These are phyloP conservation scores for Macrophomina phaseolina DNA, from an alignment of 2,329 filamentous ascomycete species.

Conservation along the genomic window DNA sequence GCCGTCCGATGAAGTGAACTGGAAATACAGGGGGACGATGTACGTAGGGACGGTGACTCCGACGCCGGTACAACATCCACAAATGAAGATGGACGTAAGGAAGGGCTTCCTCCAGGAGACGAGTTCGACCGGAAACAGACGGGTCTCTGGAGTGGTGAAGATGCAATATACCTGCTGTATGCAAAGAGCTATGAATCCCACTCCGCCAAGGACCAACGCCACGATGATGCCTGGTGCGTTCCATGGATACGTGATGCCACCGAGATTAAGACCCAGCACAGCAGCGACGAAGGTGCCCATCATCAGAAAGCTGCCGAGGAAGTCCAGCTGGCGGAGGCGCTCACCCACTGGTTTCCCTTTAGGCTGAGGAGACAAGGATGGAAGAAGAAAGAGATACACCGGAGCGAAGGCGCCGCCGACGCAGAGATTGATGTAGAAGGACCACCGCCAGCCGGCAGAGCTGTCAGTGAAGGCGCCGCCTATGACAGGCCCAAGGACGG, in stretches of 20 bases:
- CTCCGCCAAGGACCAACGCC: too few relatives aligned
- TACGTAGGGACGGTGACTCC: not conserved
- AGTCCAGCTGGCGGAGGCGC: conserved; percentile 31
- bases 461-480: conserved; percentile 40
- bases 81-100: too few relatives aligned
- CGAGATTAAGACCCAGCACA: too few relatives aligned
- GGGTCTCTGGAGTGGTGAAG: too few relatives aligned
- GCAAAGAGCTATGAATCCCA: too few relatives aligned
- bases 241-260: too few relatives aligned
- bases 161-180: too few relatives aligned
- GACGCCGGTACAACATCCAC: too few relatives aligned
- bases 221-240: too few relatives aligned
- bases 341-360: not conserved
- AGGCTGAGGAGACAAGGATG: conserved; percentile 25
- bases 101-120: too few relatives aligned
- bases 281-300: too few relatives aligned
- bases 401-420: conserved; percentile 30
- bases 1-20: not conserved
- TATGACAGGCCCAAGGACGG: conserved; percentile 38
- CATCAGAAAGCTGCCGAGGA: conserved; percentile 46
- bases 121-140: too few relatives aligned
- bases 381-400: conserved; percentile 39
- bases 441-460: conserved; percentile 51
- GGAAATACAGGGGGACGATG: not conserved
- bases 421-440: conserved; percentile 48